These are phyloP conservation scores for Chlamydomonas incerta DNA, from an alignment of 139 green algal genomes.

Conservation along the genomic window DNA sequence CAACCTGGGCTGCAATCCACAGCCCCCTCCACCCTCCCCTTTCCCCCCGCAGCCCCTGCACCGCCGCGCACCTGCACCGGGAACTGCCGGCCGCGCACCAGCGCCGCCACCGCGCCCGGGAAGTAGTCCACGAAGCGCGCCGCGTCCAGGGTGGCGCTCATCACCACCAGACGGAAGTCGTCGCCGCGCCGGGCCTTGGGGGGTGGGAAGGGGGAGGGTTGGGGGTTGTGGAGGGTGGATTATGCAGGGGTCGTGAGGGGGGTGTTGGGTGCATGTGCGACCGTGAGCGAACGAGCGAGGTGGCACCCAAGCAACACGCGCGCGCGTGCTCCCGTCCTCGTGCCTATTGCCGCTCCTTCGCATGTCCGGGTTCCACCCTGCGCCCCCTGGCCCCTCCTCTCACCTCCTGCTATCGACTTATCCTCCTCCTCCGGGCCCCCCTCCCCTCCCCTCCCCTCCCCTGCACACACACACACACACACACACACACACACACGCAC, in stretches of 20 bases:
- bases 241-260: no score
- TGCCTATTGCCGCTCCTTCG: no score
- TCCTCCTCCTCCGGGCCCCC: no score
- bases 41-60: not conserved
- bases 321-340: no score
- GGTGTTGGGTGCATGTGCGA: no score
- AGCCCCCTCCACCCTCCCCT: not conserved
- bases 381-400: no score
- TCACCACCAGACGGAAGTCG: slow-evolving; percentile 89
- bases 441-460: no score
- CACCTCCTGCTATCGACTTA: no score
- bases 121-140: slow-evolving; percentile 82
- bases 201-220: not conserved
- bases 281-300: no score
- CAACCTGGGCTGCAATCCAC: not conserved
- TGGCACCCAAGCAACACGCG: no score
- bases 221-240: not conserved
- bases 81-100: slow-evolving; percentile 82
- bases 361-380: no score
- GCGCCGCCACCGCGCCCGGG: slow-evolving; percentile 59
- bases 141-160: slow-evolving; percentile 96
- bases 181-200: slow-evolving; percentile 26
- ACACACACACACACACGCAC: not conserved
- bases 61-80: slow-evolving; percentile 66
- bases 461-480: no score